Percentiles rank a stretch among this genome's conserved stretches.
These are phyloP conservation scores for Aphanomyces stellatus DNA, from an alignment of 352 stramenopile genomes.

Conservation along the genomic window DNA sequence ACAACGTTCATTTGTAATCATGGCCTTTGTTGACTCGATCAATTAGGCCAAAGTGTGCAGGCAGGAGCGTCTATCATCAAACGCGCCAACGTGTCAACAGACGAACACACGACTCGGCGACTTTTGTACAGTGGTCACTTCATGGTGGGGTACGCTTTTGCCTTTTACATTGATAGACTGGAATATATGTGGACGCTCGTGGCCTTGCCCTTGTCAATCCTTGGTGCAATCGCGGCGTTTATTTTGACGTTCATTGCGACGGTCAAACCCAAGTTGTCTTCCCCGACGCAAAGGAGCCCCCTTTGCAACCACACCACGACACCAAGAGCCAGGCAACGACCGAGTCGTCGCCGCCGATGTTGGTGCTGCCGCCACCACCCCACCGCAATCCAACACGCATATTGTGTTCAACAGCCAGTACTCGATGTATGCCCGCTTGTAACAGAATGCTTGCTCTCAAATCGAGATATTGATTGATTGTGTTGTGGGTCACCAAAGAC, in stretches of 20 bases:
- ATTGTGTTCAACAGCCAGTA: neutral
- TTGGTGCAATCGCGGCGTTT: no score
- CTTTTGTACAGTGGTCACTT: no score
- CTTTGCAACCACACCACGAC: neutral
- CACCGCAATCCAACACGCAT: neutral
- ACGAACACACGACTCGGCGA: no score
- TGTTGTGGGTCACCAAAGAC: no score
- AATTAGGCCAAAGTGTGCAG: neutral
- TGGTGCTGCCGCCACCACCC: neutral
- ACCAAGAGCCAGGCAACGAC: neutral
- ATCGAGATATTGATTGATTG: neutral
- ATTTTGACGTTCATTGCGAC: no score
- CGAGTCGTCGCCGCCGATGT: neutral
- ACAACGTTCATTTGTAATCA: conserved; percentile 1
- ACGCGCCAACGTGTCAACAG: neutral
- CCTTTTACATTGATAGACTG: no score
- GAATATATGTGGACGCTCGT: no score
- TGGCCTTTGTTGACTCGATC: neutral
- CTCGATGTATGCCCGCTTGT: conserved; percentile 1
- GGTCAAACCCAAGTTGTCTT: no score
- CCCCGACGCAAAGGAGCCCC: no score
- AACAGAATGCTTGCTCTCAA: no score
- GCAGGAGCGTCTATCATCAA: neutral
- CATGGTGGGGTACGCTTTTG: no score
- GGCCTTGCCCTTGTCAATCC: no score